Conservation (phyloP, 495 filamentous ascomycete genomes). For the Talaromyces proteolyticus region DNA sequence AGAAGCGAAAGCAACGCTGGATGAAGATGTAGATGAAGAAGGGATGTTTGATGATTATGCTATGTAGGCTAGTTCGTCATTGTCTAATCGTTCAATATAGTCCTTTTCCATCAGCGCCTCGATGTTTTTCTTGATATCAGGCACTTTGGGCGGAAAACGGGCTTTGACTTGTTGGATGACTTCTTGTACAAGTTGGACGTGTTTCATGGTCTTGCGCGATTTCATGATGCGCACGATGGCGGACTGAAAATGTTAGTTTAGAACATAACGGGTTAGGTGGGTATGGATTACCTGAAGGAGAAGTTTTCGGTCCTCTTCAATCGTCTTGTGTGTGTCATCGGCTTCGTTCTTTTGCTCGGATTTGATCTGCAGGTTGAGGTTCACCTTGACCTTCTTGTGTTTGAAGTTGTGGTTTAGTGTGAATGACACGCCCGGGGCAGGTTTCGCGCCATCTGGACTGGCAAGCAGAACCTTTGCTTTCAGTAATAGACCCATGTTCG, state of each 20-base stretch:
- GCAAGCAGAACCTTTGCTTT: conserved; percentile 83
- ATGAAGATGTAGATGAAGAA: background rate
- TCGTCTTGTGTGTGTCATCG: conserved; percentile 97
- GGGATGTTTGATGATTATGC: conserved; percentile 49
- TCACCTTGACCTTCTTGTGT: conserved; percentile 94
- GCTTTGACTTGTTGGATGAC: conserved; percentile 89
- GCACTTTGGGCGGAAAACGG: conserved; percentile 89
- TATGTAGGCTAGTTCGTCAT: conserved; percentile 89
- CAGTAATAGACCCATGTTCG: conserved; percentile 73
- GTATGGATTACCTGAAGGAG: conserved; percentile 78
- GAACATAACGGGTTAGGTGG: background rate
- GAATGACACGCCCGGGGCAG: conserved; percentile 69
- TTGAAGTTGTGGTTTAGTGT: conserved; percentile 90
- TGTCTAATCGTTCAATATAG: conserved; percentile 91
- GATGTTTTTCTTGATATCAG: conserved; percentile 99
- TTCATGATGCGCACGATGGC: conserved; percentile 99
- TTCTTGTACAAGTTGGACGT: conserved; percentile 86
- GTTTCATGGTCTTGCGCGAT: conserved; percentile 97
- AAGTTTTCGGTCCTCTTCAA: conserved; percentile 95
- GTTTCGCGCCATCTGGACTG: conserved; percentile 64
- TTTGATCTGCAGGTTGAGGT: conserved; percentile 92
- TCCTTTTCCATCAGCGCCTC: conserved; percentile 99
- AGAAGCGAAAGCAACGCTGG: background rate
- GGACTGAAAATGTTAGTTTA: conserved; percentile 52
- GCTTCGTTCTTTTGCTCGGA: conserved; percentile 91